Percentiles rank a stretch among this genome's conserved stretches.
phyloP scores from a whole-genome alignment of 768 basidiomycete species.

The Pleurotus ostreatus region DNA sequence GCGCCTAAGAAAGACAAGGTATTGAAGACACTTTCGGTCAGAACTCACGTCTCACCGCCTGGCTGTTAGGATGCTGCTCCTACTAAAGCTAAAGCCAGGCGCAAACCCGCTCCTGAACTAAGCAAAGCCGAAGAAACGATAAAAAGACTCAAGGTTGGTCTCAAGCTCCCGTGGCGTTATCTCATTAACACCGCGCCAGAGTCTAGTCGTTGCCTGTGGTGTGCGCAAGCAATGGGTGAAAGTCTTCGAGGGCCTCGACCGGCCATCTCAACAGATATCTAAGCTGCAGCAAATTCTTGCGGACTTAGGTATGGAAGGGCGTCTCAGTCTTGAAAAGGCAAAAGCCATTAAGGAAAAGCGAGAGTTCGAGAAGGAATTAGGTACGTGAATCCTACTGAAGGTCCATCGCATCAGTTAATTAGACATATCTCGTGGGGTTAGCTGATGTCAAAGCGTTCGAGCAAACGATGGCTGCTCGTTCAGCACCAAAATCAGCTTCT shows the following conservation, averaged over 20 bases:
- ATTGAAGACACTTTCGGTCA: neutral
- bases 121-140: conserved; percentile 71
- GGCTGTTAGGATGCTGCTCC: neutral
- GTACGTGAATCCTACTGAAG: conserved; percentile 35
- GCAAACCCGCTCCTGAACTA: conserved; percentile 25
- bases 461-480: conserved; percentile 31
- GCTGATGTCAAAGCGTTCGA: conserved; percentile 78
- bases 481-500: conserved; percentile 17
- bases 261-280: conserved; percentile 57
- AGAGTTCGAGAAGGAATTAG: conserved; percentile 74
- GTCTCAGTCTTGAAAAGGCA: conserved; percentile 77
- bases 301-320: conserved; percentile 78
- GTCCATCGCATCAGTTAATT: neutral
- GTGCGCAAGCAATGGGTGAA: conserved; percentile 75
- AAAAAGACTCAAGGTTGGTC: conserved; percentile 64
- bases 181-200: conserved; percentile 31
- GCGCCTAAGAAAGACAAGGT: conserved; percentile 38
- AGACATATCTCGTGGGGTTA: conserved; percentile 21
- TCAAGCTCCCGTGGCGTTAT: neutral
- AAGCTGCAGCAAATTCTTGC: conserved; percentile 60
- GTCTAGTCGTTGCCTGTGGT: conserved; percentile 70
- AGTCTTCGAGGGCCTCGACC: conserved; percentile 58
- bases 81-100: conserved; percentile 25
- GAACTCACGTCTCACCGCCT: neutral
- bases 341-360: conserved; percentile 67